These are phyloP conservation scores for Gamarada debralockiae DNA, from an alignment of 495 filamentous ascomycete species.

Conservation along the genomic window DNA sequence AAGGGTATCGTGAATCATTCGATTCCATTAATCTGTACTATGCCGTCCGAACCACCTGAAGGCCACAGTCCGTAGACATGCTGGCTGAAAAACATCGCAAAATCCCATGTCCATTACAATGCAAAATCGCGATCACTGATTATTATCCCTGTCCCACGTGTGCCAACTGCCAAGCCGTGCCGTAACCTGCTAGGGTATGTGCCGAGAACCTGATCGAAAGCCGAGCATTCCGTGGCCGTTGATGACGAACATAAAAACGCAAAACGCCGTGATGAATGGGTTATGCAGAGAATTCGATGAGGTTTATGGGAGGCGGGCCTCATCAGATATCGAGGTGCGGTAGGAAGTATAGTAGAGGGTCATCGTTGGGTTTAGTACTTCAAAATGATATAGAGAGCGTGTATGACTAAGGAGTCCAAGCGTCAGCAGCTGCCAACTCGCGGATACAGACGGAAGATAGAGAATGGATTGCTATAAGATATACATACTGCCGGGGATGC, in stretches of 20 bases:
- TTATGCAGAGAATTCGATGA: constrained; percentile 4
- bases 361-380: constrained; percentile 38
- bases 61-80: constrained; percentile 40
- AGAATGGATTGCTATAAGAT: too few species aligned
- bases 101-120: constrained; percentile 2
- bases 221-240: constrained; percentile 16
- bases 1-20: constrained; percentile 11
- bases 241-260: background rate
- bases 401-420: constrained; percentile 40
- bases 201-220: constrained; percentile 2
- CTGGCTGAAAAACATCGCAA: background rate
- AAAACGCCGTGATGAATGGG: constrained; percentile 10
- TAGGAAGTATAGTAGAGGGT: background rate
- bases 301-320: constrained; percentile 11
- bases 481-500: constrained; percentile 55
- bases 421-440: background rate
- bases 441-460: background rate
- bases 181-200: constrained; percentile 4
- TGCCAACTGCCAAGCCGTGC: background rate
- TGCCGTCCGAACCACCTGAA: constrained; percentile 44
- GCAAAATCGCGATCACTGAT: background rate
- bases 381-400: constrained; percentile 63
- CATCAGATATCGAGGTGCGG: constrained; percentile 5
- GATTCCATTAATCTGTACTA: constrained; percentile 34
- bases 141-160: background rate